Conservation (phyloP, 192 early-diverging fungal species). For the Gamsiella multidivaricata region DNA sequence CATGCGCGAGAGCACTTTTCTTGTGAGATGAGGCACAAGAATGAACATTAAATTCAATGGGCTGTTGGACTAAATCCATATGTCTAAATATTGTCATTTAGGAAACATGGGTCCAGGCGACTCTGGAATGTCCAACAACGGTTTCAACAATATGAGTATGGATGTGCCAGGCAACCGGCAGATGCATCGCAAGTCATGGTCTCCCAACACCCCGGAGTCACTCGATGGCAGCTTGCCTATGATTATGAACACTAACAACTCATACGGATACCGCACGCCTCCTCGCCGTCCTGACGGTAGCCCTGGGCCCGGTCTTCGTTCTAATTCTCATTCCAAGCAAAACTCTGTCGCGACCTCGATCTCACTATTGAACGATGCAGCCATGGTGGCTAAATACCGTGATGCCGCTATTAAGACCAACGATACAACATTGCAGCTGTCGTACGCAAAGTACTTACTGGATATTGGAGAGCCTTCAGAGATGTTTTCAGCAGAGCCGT, state of each 20-base stretch:
- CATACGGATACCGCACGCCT: conserved; percentile 16
- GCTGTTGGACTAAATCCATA: no score
- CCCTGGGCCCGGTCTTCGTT: conserved; percentile 9
- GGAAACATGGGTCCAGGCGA: conserved; percentile 37
- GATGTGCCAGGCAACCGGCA: neutral
- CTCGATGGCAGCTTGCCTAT: conserved; percentile 9
- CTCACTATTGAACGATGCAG: conserved; percentile 28
- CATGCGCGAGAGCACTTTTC: no score
- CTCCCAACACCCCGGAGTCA: conserved; percentile 29
- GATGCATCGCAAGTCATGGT: conserved; percentile 31
- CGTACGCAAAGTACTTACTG: conserved; percentile 82
- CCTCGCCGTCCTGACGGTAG: conserved; percentile 22
- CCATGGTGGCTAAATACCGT: conserved; percentile 66
- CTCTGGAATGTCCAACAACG: neutral
- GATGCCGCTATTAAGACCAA: conserved; percentile 82
- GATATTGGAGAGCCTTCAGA: conserved; percentile 63
- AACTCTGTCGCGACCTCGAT: conserved; percentile 41
- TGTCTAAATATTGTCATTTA: no score
- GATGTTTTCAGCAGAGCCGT: neutral
- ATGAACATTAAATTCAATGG: neutral
- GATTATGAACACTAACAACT: neutral
- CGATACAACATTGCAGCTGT: conserved; percentile 75
- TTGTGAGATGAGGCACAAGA: neutral
- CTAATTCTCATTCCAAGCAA: conserved; percentile 31
- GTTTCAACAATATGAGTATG: neutral